phyloP scores from a whole-genome alignment of 2,329 filamentous ascomycete species.

The Juglanconis juglandina region DNA sequence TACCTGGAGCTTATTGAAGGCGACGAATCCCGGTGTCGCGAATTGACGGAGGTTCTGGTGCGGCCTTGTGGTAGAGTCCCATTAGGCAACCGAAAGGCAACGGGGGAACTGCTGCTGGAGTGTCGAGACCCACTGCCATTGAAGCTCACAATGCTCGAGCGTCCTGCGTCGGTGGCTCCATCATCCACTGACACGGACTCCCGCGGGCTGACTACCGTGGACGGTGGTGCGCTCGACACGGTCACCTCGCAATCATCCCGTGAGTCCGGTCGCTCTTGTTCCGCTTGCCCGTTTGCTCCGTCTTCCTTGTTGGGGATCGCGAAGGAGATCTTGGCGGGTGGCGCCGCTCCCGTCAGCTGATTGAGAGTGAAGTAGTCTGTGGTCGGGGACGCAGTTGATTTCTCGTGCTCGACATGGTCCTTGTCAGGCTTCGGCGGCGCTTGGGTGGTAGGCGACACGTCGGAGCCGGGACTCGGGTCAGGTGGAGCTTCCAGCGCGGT shows the following conservation, averaged over 20 bases:
- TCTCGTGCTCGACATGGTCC: conserved; percentile 7
- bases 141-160: conserved; percentile 11
- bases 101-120: background rate
- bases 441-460: conserved; percentile 40
- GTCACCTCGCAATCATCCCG: conserved; percentile 7
- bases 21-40: conserved; percentile 14
- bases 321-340: conserved; percentile 14
- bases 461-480: conserved; percentile 36
- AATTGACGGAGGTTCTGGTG: conserved; percentile 1
- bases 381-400: background rate
- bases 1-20: conserved; percentile 8
- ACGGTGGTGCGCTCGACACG: conserved; percentile 14
- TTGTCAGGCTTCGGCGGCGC: conserved; percentile 25
- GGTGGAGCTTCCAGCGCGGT: conserved; percentile 19
- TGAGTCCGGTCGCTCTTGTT: background rate
- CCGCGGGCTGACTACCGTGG: conserved; percentile 9
- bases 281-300: background rate
- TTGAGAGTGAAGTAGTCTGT: conserved; percentile 12
- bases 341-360: background rate
- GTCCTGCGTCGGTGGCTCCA: background rate
- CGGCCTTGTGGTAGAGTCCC: conserved; percentile 7
- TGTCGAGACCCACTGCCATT: conserved; percentile 15
- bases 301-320: conserved; percentile 11
- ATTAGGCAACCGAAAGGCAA: conserved; percentile 4
- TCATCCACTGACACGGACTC: conserved; percentile 15